Percentiles rank a stretch among this genome's conserved stretches.
Conservation (phyloP, 345 rosid species). For the Physaria fendleri region DNA sequence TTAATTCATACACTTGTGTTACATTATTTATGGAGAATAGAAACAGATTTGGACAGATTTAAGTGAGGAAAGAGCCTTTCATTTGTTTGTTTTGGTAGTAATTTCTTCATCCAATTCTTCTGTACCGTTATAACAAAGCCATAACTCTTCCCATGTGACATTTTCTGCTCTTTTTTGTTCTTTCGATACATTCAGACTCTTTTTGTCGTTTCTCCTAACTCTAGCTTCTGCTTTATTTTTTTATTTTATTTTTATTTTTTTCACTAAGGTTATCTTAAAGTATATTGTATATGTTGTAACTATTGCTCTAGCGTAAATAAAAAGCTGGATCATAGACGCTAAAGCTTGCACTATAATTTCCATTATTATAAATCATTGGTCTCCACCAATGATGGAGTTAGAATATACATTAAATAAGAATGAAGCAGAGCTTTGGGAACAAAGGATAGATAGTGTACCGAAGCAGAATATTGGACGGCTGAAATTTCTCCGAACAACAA, state of each 20-base stretch:
- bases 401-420: too few species aligned
- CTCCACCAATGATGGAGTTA: too few species aligned
- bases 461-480: too few species aligned
- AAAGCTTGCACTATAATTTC: neutral
- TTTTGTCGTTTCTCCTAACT: slow-evolving; percentile 26
- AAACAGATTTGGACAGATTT: neutral
- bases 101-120: neutral
- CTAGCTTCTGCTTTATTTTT: neutral
- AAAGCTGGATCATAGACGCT: slow-evolving; percentile 11
- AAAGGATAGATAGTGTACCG: too few species aligned
- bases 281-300: slow-evolving; percentile 9
- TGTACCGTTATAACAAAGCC: slow-evolving; percentile 15
- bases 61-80: neutral
- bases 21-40: neutral
- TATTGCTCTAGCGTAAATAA: slow-evolving; percentile 12
- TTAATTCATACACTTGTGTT: too few species aligned
- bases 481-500: too few species aligned
- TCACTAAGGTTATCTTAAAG: slow-evolving; percentile 1
- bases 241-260: neutral
- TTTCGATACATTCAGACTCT: slow-evolving; percentile 28
- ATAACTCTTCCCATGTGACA: slow-evolving; percentile 30
- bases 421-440: too few species aligned
- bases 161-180: slow-evolving; percentile 25
- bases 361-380: neutral
- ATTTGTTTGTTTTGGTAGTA: neutral